Base-by-base conservation (phyloP, 179 eudicot species). In the Silene vulgaris region DNA sequence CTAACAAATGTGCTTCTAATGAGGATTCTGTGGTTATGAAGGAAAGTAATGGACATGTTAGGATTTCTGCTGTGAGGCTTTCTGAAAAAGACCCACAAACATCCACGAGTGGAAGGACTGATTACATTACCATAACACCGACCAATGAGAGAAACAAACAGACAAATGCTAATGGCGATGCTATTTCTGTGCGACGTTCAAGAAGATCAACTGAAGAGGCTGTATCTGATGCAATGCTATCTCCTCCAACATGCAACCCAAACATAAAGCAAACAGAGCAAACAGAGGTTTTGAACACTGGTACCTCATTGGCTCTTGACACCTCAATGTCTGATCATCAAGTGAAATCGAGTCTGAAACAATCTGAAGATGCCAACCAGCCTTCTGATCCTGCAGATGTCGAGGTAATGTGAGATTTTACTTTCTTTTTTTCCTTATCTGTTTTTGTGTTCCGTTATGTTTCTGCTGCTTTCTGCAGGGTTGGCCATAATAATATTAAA, bases 191-290 rank as follows among this genome's bases (percentile, higher is more conserved):
- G 56, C 69, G 79, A 13, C 35, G 78, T 74, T 74, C 76, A 26
- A 79, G 79, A 75, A 82, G 75, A 73, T 59, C 61, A 35, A 84
- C 76, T 70, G 84, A 80, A 66, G 84, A 79, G 69, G n/a, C n/a
- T 50, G 57, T 50, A 50, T 50, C 57, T 50, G 78, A 80, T 70
- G 65, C 61, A 52, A 79, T 73, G 43, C 37, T 73, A 66, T 74
- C 80, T 50, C 71, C 78, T 71, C 75, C 43, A 65, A 43, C 79
- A 63, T 14, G 75, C 76, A 68, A 77, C 71, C 21, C 67, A 20
- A 75, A 61, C 52, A 28, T 14, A 48, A 76, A 52, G 37, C 76
- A 66, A 71, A 50, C 45, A n/a, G 76, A 52, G 37, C 76, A 66
- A 71, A 50, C 45, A n/a, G 76, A 77, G 35, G 75, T 43, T 35